phyloP scores from a whole-genome alignment of 2,329 filamentous ascomycete genomes.

The Epichloe coenophiala region DNA sequence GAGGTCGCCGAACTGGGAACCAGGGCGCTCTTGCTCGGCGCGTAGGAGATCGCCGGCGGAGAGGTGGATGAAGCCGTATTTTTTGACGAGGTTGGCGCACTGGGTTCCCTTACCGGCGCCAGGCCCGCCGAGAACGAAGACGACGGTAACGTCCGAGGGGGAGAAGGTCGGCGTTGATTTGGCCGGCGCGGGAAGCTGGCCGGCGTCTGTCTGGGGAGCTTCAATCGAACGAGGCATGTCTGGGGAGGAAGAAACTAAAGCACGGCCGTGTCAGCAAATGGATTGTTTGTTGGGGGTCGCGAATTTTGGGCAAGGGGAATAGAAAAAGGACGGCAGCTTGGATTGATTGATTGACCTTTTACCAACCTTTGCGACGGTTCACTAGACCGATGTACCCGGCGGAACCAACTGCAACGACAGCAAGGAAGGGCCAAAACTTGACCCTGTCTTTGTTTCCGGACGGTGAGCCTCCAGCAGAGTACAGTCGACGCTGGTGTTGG shows the following conservation, averaged over 20 bases:
- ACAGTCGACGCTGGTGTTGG: conserved; percentile 13
- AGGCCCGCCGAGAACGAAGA: conserved; percentile 93
- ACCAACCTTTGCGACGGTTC: conserved; percentile 35
- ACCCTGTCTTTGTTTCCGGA: conserved; percentile 23
- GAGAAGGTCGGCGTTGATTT: conserved; percentile 59
- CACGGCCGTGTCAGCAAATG: too few relatives aligned
- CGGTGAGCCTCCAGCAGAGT: conserved; percentile 22
- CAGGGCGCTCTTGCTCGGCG: conserved; percentile 78
- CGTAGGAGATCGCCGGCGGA: conserved; percentile 88
- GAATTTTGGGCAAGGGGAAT: not conserved
- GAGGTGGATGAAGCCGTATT: conserved; percentile 87
- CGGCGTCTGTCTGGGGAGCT: conserved; percentile 26
- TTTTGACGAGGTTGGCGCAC: conserved; percentile 71
- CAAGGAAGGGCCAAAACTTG: conserved; percentile 47
- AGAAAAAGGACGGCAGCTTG: not conserved
- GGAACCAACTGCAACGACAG: conserved; percentile 33
- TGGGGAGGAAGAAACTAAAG: conserved; percentile 1
- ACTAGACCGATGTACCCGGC: conserved; percentile 37
- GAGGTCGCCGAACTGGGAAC: conserved; percentile 79
- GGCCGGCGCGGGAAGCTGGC: conserved; percentile 32
- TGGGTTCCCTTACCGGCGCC: conserved; percentile 96
- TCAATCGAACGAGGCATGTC: conserved; percentile 26
- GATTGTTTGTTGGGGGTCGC: not conserved
- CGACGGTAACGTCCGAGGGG: conserved; percentile 65
- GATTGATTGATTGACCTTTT: too few relatives aligned